Percentiles rank a stretch among this genome's conserved stretches.
Conservation (phyloP, 176 grass and related monocot species). For the Alloteropsis semialata region DNA sequence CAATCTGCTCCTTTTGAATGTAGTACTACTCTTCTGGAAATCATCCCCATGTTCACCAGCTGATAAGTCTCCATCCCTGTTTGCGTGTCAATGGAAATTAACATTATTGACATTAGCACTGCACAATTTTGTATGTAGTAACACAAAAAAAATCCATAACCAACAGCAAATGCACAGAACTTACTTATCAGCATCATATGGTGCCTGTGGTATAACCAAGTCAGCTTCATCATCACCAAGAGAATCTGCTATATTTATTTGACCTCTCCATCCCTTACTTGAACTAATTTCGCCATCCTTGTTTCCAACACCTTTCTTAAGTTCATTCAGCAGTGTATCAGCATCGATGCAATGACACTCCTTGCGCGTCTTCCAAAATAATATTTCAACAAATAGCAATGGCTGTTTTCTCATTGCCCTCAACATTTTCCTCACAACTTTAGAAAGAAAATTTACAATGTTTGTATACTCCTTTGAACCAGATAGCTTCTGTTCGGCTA, state of each 20-base stretch:
- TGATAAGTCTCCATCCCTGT: conserved; percentile 61
- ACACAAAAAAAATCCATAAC: neutral
- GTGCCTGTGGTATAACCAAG: conserved; percentile 55
- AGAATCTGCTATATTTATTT: conserved; percentile 88
- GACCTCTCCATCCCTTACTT: conserved; percentile 36
- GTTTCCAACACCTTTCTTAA: conserved; percentile 53
- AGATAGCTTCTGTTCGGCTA: conserved; percentile 72
- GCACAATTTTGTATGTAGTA: neutral
- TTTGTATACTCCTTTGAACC: conserved; percentile 64
- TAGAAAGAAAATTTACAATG: conserved; percentile 89
- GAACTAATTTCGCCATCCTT: conserved; percentile 41
- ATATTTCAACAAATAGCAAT: conserved; percentile 84
- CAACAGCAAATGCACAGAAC: conserved; percentile 11
- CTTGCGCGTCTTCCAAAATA: conserved; percentile 94
- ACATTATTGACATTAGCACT: conserved; percentile 2
- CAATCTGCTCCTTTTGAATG: conserved; percentile 42
- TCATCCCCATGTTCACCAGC: conserved; percentile 44
- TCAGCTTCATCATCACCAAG: conserved; percentile 97
- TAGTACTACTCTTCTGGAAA: conserved; percentile 37
- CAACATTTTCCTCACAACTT: conserved; percentile 88
- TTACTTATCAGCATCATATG: conserved; percentile 67
- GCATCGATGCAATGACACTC: conserved; percentile 88
- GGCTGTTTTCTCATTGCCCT: conserved; percentile 79
- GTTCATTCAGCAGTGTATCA: conserved; percentile 57
- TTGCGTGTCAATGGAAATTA: conserved; percentile 8